phyloP scores from a whole-genome alignment of 805 yeast species.

The Hermanozyma aechmeae region DNA sequence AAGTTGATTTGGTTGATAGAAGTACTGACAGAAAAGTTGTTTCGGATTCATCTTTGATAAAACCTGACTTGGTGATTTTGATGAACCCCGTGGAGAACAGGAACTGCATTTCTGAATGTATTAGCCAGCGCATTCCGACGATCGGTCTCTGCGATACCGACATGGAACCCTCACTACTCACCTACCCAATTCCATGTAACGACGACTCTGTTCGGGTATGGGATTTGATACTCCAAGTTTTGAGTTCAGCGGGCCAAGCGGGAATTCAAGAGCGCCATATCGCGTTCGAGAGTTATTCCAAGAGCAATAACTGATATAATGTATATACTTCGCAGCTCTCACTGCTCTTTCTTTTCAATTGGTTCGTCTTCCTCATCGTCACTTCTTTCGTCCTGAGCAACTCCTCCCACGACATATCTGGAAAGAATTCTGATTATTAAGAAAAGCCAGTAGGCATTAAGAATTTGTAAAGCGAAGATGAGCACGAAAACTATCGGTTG shows the following conservation, averaged over 20 bases:
- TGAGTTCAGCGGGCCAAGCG: constrained; percentile 75
- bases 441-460: constrained; percentile 82
- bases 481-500: constrained; percentile 80
- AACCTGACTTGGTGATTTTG: constrained; percentile 83
- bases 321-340: no score
- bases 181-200: constrained; percentile 94
- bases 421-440: constrained; percentile 70
- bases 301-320: constrained; percentile 1
- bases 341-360: neutral
- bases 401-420: constrained; percentile 53
- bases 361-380: constrained; percentile 62
- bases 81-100: constrained; percentile 85
- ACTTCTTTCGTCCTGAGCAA: constrained; percentile 73
- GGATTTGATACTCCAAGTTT: constrained; percentile 70
- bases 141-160: constrained; percentile 92
- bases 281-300: constrained; percentile 10
- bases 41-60: constrained; percentile 45
- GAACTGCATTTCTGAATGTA: constrained; percentile 74
- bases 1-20: constrained; percentile 65
- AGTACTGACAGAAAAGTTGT: constrained; percentile 54
- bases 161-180: constrained; percentile 79
- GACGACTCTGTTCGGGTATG: constrained; percentile 84
- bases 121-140: constrained; percentile 77
- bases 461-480: constrained; percentile 72
- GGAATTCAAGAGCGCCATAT: constrained; percentile 57